phyloP scores from a whole-genome alignment of 176 grass and related monocot species.

The Bolboschoenus planiculmis region DNA sequence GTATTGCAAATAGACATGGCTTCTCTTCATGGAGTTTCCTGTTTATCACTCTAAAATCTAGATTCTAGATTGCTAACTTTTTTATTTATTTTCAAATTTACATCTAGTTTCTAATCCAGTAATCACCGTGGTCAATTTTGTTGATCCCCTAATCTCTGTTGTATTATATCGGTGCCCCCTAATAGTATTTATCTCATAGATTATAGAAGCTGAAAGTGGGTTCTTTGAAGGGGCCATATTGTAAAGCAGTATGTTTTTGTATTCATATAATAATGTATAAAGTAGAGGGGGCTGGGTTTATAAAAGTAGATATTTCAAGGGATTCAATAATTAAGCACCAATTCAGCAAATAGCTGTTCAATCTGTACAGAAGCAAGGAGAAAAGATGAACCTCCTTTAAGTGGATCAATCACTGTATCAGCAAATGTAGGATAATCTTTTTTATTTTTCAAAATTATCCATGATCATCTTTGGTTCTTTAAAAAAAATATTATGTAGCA shows the following conservation, averaged over 20 bases:
- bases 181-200: neutral
- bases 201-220: neutral
- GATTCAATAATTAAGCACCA: neutral
- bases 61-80: neutral
- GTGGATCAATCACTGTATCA: neutral
- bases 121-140: neutral
- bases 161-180: neutral
- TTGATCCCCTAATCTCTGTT: neutral
- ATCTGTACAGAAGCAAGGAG: neutral
- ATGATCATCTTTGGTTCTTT: neutral
- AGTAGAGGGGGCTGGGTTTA: neutral
- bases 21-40: constrained; percentile 20
- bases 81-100: neutral
- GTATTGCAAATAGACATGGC: constrained; percentile 4
- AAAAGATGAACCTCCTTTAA: neutral
- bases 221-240: neutral
- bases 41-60: constrained; percentile 34
- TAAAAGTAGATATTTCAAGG: neutral
- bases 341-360: neutral
- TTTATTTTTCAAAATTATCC: neutral
- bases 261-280: too few species aligned
- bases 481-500: neutral
- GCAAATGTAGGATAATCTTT: neutral
- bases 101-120: neutral
- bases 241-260: neutral